Percentiles rank a stretch among this genome's conserved stretches.
These are phyloP conservation scores for Cynara cardunculus DNA, from an alignment of 129 eudicot genomes.

Conservation along the genomic window DNA sequence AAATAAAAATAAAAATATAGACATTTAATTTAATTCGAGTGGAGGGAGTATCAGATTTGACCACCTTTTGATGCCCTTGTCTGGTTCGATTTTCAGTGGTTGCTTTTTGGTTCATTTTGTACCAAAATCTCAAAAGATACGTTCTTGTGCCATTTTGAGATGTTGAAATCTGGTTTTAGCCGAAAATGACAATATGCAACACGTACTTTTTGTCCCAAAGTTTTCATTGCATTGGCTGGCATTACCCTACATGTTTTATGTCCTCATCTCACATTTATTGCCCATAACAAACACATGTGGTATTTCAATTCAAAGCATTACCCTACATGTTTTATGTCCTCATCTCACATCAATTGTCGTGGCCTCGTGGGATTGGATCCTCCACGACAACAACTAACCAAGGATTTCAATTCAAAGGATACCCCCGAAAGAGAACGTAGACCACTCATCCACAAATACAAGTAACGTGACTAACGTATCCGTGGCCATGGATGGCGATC, in stretches of 20 bases:
- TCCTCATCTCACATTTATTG: background rate
- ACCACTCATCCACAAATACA: background rate
- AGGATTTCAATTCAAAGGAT: background rate
- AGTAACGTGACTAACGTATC: background rate
- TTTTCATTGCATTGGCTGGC: slow-evolving; percentile 7
- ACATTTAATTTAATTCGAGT: too few species aligned
- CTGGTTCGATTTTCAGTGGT: background rate
- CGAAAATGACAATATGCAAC: background rate
- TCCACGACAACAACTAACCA: background rate
- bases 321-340: slow-evolving; percentile 7
- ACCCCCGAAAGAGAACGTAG: background rate
- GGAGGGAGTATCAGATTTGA: background rate
- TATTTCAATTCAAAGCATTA: too few species aligned
- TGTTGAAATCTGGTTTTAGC: background rate
- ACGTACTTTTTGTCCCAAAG: background rate
- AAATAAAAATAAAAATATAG: too few species aligned
- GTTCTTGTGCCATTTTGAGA: background rate
- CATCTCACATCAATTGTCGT: background rate
- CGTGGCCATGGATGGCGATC: background rate
- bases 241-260: slow-evolving; percentile 10
- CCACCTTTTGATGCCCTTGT: background rate
- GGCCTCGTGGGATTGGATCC: slow-evolving; percentile 1
- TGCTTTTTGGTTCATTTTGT: background rate
- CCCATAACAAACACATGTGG: background rate
- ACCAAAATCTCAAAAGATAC: background rate